Base-by-base conservation (phyloP, 2,329 filamentous ascomycete genomes). In the Teratosphaeria gauchensis region DNA sequence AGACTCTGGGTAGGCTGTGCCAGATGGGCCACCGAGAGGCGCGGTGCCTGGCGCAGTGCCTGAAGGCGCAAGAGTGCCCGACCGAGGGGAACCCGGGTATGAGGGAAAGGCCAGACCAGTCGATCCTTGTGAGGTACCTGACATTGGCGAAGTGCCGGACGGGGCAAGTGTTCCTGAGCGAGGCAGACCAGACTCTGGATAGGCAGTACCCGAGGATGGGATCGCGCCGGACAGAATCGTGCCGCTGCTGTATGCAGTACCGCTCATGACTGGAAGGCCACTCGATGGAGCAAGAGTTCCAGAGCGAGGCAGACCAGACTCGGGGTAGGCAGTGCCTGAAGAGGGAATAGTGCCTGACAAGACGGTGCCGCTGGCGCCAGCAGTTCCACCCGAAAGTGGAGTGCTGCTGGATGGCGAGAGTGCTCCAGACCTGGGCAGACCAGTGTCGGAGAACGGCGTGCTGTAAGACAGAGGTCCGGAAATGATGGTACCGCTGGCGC, bases 401-500 rank as follows among this genome's bases (percentile, higher is more conserved):
- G 51, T 19, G 51, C 51, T 19, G 21, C 21, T 24, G 28, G 51
- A 52, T 52, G 19, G 19, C 3, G 19, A 9, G n/a, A 52, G 51
- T 52, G 28, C 3, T 11, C 53, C 53, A 7, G 21, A 54, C 14
- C 53, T 31, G 4, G 53, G 53, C 53, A 35, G 19, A 3, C 53
- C 53, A 35, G 16, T 30, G 21, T 33, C 24, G 3, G 53, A 30
- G 24, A 54, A 54, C 14, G 53, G 21, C 19, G 19, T 52, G 51
- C 51, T 52, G 1, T 4, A 32, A 14, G 55, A 38, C 9, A 42
- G 48, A 51, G 51, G 51, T 24, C 51, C 28, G 12, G 51, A 30
- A 52, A 24, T 30, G 28, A 30, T 28, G 51, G 51, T 42, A 11
- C 35, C 35, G 35, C 35, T 54, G 12, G 56, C 61, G 21, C 63